Conservation (phyloP, 306 rosid genomes). For the Spatholobus suberectus region DNA sequence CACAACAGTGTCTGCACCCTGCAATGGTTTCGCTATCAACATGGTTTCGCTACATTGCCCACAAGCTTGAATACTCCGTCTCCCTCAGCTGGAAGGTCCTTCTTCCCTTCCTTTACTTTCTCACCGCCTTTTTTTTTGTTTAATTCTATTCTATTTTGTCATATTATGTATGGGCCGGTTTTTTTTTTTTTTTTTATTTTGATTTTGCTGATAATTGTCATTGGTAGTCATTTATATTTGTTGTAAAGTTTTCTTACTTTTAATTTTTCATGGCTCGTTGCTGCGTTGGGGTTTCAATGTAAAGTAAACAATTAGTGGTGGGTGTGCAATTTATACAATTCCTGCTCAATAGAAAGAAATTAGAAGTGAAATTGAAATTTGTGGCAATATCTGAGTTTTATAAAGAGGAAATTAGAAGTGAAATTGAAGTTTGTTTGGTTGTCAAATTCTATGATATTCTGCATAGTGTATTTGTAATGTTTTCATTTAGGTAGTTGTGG, state of each 20-base stretch:
- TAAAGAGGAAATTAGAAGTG: neutral
- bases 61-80: slow-evolving; percentile 65
- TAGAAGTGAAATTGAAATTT: neutral
- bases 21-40: slow-evolving; percentile 69
- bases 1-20: neutral
- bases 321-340: neutral
- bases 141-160: neutral
- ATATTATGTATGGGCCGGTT: no score
- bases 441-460: neutral
- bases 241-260: neutral
- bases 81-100: slow-evolving; percentile 68
- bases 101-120: neutral
- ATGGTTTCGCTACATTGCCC: slow-evolving; percentile 63
- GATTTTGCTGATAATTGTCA: neutral
- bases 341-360: neutral
- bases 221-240: neutral
- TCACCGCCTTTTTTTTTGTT: no score
- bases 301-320: neutral
- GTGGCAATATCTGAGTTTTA: neutral
- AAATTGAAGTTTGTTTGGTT: neutral
- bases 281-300: slow-evolving; percentile 16
- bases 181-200: neutral
- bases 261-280: neutral
- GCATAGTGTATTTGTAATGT: neutral
- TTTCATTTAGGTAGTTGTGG: neutral